These are phyloP conservation scores for Aquanectria penicillioides DNA, from an alignment of 2,329 filamentous ascomycete genomes.

Conservation along the genomic window DNA sequence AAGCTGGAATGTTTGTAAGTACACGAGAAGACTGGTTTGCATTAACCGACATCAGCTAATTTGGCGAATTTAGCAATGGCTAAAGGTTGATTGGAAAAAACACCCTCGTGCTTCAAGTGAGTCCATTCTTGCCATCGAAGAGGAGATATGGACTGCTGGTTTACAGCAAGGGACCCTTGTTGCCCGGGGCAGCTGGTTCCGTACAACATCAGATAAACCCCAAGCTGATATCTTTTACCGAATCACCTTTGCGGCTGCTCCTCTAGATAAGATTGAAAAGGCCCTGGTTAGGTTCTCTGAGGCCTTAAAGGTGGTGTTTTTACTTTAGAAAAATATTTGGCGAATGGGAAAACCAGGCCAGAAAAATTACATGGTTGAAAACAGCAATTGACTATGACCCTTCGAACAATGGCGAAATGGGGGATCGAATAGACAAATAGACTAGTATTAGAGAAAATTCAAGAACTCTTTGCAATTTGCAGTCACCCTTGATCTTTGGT, in stretches of 20 bases:
- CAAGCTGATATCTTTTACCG: not conserved
- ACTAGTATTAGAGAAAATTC: no score
- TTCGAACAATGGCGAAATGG: no score
- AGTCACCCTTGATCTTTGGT: no score
- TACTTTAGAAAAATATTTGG: no score
- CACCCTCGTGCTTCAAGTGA: not conserved
- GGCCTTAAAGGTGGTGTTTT: no score
- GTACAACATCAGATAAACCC: not conserved
- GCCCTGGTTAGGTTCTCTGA: no score
- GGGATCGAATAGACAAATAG: no score
- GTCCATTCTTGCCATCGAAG: not conserved
- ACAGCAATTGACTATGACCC: no score
- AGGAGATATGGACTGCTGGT: not conserved
- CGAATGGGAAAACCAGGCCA: no score
- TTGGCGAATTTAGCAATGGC: not conserved
- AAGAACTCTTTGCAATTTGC: no score
- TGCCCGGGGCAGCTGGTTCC: not conserved
- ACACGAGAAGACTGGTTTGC: not conserved
- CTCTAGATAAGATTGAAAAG: not conserved
- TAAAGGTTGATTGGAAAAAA: not conserved
- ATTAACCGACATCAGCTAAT: not conserved
- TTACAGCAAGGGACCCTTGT: not conserved
- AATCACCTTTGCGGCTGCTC: not conserved
- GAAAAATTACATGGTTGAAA: no score
- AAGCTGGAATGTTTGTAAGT: slow-evolving; percentile 85